Percentiles rank a stretch among this genome's conserved stretches.
Evolutionary conservation across 352 stramenopile genomes (phyloP).

Genomic region (Phytophthora sp.): DNA sequence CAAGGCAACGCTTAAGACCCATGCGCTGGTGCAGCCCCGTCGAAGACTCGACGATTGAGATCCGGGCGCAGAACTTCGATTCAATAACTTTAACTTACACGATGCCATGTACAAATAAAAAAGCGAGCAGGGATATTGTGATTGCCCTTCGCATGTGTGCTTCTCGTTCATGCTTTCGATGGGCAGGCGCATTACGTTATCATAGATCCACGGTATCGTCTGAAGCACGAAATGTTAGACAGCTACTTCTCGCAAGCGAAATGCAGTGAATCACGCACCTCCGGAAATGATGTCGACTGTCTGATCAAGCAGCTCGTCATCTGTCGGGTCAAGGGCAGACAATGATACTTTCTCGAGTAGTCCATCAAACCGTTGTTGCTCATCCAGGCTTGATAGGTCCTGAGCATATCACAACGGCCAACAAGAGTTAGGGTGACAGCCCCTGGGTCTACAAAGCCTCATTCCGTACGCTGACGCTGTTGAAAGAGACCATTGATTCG

Average conservation of each 20-base stretch:
- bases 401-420: slow-evolving; percentile 11
- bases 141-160: slow-evolving; percentile 16
- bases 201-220: slow-evolving; percentile 57
- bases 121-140: slow-evolving; percentile 18
- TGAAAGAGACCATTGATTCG: slow-evolving; percentile 81
- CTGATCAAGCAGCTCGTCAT: slow-evolving; percentile 60
- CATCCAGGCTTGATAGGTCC: slow-evolving; percentile 58
- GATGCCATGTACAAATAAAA: slow-evolving; percentile 51
- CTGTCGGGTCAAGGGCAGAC: slow-evolving; percentile 64
- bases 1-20: no score
- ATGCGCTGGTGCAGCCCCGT: background rate
- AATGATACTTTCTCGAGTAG: slow-evolving; percentile 70
- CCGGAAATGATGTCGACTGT: slow-evolving; percentile 53
- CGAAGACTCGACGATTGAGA: background rate
- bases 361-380: slow-evolving; percentile 67
- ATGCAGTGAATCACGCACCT: slow-evolving; percentile 26
- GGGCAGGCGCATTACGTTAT: slow-evolving; percentile 4
- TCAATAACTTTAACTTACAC: slow-evolving; percentile 54
- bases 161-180: slow-evolving; percentile 20
- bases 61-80: slow-evolving; percentile 14
- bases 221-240: slow-evolving; percentile 12
- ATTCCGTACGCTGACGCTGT: slow-evolving; percentile 51
- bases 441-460: no score
- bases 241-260: background rate
- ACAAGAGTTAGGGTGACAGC: slow-evolving; percentile 10